These are phyloP conservation scores for Scheffersomyces segobiensis DNA, from an alignment of 1,139 yeast species.

Conservation along the genomic window DNA sequence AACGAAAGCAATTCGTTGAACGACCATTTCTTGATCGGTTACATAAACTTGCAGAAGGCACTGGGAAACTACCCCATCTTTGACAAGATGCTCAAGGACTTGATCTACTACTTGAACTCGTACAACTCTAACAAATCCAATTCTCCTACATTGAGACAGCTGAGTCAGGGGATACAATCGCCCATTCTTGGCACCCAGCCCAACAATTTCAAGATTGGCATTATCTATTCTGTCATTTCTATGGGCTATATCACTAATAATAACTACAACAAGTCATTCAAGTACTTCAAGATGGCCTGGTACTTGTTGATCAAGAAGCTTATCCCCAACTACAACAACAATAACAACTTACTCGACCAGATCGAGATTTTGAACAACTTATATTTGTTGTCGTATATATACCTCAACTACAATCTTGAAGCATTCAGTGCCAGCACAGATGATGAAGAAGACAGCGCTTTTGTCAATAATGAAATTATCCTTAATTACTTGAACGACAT, in stretches of 20 bases:
- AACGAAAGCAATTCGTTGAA: constrained; percentile 16
- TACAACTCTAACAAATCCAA: constrained; percentile 8
- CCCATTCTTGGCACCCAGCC: constrained; percentile 1
- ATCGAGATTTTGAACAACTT: constrained; percentile 39
- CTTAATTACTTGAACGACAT: constrained; percentile 50
- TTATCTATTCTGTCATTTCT: constrained; percentile 15
- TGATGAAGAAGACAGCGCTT: constrained; percentile 10
- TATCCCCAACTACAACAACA: constrained; percentile 39
- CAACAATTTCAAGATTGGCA: constrained; percentile 16
- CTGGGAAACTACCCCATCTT: constrained; percentile 18
- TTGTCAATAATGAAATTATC: constrained; percentile 24
- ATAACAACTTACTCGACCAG: constrained; percentile 36
- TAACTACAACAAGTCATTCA: constrained; percentile 23
- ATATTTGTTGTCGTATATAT: constrained; percentile 31
- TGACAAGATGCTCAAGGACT: constrained; percentile 24
- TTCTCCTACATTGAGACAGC: constrained; percentile 1
- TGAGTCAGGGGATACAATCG: background rate
- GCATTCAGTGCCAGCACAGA: constrained; percentile 12
- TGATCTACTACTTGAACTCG: constrained; percentile 28
- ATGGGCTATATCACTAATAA: constrained; percentile 14
- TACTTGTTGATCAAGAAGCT: constrained; percentile 41
- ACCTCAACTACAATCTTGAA: constrained; percentile 29
- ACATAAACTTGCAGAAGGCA: constrained; percentile 20
- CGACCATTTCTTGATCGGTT: constrained; percentile 37
- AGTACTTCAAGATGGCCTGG: constrained; percentile 44